phyloP scores from a whole-genome alignment of 2,329 filamentous ascomycete genomes.

The Scedosporium aurantiacum region DNA sequence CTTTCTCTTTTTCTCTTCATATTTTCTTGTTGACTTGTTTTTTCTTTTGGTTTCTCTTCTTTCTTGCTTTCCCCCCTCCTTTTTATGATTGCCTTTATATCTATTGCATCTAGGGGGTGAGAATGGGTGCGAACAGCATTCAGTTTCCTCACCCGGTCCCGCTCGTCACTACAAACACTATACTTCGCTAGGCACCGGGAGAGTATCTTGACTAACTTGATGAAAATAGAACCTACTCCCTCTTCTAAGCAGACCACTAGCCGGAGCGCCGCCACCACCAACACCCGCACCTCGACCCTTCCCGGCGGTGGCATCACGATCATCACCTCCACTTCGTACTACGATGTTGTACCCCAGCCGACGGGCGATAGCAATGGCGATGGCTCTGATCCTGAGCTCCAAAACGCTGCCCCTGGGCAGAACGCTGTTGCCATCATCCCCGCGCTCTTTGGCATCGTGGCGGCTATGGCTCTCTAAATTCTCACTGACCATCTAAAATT shows the following conservation, averaged over 20 bases:
- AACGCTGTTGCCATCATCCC: slow-evolving; percentile 12
- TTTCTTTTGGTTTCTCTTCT: too few species aligned
- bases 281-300: slow-evolving; percentile 35
- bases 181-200: neutral
- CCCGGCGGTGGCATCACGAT: slow-evolving; percentile 31
- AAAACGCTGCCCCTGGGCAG: slow-evolving; percentile 22
- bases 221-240: slow-evolving; percentile 9
- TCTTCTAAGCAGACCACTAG: slow-evolving; percentile 23
- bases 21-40: neutral
- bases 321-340: slow-evolving; percentile 38
- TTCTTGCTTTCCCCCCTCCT: too few species aligned
- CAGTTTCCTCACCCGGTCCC: neutral
- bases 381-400: slow-evolving; percentile 21
- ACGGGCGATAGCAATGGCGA: slow-evolving; percentile 12
- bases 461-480: slow-evolving; percentile 10
- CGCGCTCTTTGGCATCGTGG: slow-evolving; percentile 15
- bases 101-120: neutral
- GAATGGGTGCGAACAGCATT: neutral
- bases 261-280: slow-evolving; percentile 21
- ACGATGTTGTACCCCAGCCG: slow-evolving; percentile 28
- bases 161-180: neutral
- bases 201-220: neutral
- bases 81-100: too few species aligned
- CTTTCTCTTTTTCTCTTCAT: neutral
- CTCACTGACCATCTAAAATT: neutral